phyloP scores from a whole-genome alignment of 1,139 yeast genomes.

The Magnusiomyces ingens region DNA sequence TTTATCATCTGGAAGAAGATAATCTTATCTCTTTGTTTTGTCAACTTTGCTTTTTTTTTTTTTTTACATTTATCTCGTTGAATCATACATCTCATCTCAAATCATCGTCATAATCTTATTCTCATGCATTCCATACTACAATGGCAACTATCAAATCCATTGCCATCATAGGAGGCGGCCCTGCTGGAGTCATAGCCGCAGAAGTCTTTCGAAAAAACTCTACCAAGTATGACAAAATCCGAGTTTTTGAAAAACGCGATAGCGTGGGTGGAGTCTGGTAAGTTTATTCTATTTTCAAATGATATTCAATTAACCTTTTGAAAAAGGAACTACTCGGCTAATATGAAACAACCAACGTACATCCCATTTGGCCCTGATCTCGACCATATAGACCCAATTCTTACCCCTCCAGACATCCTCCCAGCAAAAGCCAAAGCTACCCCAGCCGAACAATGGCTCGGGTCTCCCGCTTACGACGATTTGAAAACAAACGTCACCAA shows the following conservation, averaged over 20 bases:
- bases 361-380: conserved; percentile 7
- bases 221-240: conserved; percentile 20
- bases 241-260: conserved; percentile 20
- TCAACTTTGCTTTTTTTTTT: no score
- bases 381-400: not conserved
- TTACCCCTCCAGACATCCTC: not conserved
- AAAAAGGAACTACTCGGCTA: not conserved
- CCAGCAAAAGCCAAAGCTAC: not conserved
- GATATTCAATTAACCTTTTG: not conserved
- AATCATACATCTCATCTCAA: no score
- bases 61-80: no score
- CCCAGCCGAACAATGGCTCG: conserved; percentile 4
- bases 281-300: conserved; percentile 14
- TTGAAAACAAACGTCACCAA: conserved; percentile 54
- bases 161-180: conserved; percentile 26
- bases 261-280: conserved; percentile 24
- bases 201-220: conserved; percentile 19
- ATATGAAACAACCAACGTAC: conserved; percentile 5
- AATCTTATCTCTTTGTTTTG: no score
- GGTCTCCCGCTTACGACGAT: conserved; percentile 33
- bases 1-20: no score
- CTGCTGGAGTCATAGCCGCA: conserved; percentile 24
- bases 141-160: conserved; percentile 14
- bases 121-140: not conserved
- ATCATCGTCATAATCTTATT: no score